phyloP scores from a whole-genome alignment of 495 filamentous ascomycete species.

The Penicillium salamii region DNA sequence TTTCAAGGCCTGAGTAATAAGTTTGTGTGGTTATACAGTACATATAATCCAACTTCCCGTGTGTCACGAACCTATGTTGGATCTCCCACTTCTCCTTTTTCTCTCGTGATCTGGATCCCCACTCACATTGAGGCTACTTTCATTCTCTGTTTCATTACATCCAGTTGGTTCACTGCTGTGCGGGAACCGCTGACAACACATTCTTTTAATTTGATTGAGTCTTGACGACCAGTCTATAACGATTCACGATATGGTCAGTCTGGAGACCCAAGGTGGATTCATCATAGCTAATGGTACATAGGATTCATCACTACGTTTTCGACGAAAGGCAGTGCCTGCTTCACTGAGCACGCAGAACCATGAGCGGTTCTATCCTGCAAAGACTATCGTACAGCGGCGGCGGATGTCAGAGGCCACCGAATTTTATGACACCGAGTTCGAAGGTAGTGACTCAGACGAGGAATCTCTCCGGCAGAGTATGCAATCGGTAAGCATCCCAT shows the following conservation, averaged over 20 bases:
- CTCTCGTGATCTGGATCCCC: not conserved
- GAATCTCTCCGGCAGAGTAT: conserved; percentile 57
- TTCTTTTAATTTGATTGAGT: not conserved
- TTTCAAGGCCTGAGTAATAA: conserved; percentile 10
- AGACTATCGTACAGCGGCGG: not conserved
- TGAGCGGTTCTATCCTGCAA: conserved; percentile 2
- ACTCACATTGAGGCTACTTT: not conserved
- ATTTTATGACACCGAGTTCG: conserved; percentile 72
- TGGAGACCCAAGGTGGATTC: not conserved
- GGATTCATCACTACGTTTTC: conserved; percentile 12
- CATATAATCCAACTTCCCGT: conserved; percentile 4
- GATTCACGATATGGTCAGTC: not conserved
- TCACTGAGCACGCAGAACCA: conserved; percentile 10
- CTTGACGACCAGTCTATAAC: not conserved
- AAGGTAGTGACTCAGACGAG: conserved; percentile 61
- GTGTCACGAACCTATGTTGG: not conserved
- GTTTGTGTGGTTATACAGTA: not conserved
- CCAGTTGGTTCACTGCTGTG: not conserved
- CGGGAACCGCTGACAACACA: not conserved
- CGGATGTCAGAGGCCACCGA: conserved; percentile 61
- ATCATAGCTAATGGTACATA: not conserved
- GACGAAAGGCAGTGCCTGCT: conserved; percentile 16
- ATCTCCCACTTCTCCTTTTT: not conserved
- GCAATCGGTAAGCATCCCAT: conserved; percentile 12
- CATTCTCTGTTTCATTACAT: not conserved